Evolutionary conservation across 2,329 filamentous ascomycete genomes (phyloP), one percentile per base, ranked within the genome.

Genomic region (Fusarium liriodendri): DNA sequence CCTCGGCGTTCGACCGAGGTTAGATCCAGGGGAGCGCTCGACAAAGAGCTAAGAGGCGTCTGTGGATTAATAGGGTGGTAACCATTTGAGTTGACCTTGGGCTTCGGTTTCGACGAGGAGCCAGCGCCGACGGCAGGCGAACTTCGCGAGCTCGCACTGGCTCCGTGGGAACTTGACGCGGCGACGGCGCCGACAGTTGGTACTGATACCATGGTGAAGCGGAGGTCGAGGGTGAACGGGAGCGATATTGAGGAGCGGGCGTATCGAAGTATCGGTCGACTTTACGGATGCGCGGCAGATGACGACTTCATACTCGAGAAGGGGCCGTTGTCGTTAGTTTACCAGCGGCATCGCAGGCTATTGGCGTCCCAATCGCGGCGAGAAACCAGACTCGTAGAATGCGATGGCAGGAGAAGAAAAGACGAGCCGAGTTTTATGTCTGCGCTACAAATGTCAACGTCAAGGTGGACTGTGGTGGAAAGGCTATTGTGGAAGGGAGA

Each of bases 1-100:
- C 95, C 95, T 82, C 95, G 92, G 79, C 96, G 93, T 86, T 98
- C 97, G 70, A 99, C 97, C 1, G 95, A 97, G 60, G 91, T 91
- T 77, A 98, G 85, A 79, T 98, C 95, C 70, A 99, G 87, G 55
- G 95, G 90, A 67, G 85, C 71, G 75, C 88, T 90, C 45, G 83
- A 84, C 84, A 91, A 85, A 35, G 88, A 86, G 77, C 89, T 91
- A 42, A 91, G 84, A 14, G 88, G 87, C 45, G 83, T 81, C 59
- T 87, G 86, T 5, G 86, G 81, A 67, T 89, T 89, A 37, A 84
- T 76, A 11, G 87, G 85, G 71, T 89, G 86, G 66, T 87, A 87
- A 71, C 87, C 87, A 77, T 89, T 89, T 58, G 87, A 84, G 78
- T 87, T 87, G 77, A 88, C 82, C 71, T 87, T 87, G n/a, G 83